These are phyloP conservation scores for Aspergillus sp. DNA, from an alignment of 2,329 filamentous ascomycete genomes.

Conservation along the genomic window DNA sequence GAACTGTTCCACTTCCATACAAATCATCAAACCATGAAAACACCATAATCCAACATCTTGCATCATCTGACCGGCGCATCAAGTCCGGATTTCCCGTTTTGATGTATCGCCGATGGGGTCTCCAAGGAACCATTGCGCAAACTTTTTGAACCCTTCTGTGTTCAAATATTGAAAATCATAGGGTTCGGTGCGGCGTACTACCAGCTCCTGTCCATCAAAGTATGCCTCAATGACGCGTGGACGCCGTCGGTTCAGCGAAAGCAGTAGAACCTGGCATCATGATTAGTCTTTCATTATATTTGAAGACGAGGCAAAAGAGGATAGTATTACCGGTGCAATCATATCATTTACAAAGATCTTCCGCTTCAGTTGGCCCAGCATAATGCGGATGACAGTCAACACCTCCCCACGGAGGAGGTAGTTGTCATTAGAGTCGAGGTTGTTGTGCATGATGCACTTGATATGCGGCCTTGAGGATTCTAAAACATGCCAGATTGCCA, in stretches of 20 bases:
- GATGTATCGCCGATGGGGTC: constrained; percentile 4
- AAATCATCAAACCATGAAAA: no score
- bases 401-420: neutral
- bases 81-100: neutral
- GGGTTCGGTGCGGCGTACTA: neutral
- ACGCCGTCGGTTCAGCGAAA: constrained; percentile 2
- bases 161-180: neutral
- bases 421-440: neutral
- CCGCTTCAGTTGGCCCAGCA: constrained; percentile 1
- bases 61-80: no score
- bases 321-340: neutral
- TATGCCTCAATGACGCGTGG: constrained; percentile 10
- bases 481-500: no score
- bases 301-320: constrained; percentile 6
- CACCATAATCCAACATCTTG: no score
- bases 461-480: neutral
- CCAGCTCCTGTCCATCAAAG: constrained; percentile 8
- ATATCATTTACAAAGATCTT: constrained; percentile 3
- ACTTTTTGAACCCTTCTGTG: constrained; percentile 1
- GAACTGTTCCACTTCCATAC: no score
- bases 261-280: neutral
- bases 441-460: constrained; percentile 5
- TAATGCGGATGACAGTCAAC: neutral
- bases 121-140: constrained; percentile 6
- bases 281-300: neutral